A percentile compares a stretch with the other conserved stretches of the same genome.
phyloP scores from a whole-genome alignment of 441 rosid species.

The Arabidopsis hybrid region DNA sequence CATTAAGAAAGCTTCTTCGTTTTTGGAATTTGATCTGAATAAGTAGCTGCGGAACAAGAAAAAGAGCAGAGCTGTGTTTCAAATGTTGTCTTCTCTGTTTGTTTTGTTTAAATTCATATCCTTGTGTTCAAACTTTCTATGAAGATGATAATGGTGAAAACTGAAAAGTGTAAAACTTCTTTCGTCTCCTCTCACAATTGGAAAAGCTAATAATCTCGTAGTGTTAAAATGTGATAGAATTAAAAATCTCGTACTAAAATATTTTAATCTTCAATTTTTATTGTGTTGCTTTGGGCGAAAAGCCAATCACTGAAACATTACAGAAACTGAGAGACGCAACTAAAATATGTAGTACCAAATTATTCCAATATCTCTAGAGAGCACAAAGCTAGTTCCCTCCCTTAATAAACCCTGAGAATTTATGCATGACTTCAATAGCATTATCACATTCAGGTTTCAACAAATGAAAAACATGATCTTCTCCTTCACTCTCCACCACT shows the following conservation, averaged over 20 bases:
- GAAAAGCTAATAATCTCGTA: neutral
- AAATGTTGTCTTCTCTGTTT: constrained; percentile 36
- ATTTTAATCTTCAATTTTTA: neutral
- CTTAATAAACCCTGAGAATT: constrained; percentile 13
- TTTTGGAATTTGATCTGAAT: constrained; percentile 49
- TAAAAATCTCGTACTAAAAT: neutral
- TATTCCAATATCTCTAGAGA: neutral
- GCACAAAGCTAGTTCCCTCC: neutral
- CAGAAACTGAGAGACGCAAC: neutral
- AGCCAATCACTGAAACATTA: constrained; percentile 9
- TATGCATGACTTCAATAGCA: constrained; percentile 36
- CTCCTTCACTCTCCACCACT: constrained; percentile 52
- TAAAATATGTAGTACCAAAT: neutral
- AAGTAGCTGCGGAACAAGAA: constrained; percentile 62
- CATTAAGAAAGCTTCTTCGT: no score
- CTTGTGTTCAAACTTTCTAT: constrained; percentile 46
- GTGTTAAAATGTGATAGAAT: neutral
- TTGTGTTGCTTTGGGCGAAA: neutral
- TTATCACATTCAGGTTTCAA: constrained; percentile 45
- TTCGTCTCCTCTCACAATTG: neutral
- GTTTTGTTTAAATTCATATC: constrained; percentile 44
- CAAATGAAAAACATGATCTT: constrained; percentile 58
- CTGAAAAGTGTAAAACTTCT: constrained; percentile 11
- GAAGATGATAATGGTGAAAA: constrained; percentile 47
- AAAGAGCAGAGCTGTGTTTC: constrained; percentile 43